Conservation (phyloP, 1,284 basidiomycete species). For the Moesziomyces aphidis region DNA sequence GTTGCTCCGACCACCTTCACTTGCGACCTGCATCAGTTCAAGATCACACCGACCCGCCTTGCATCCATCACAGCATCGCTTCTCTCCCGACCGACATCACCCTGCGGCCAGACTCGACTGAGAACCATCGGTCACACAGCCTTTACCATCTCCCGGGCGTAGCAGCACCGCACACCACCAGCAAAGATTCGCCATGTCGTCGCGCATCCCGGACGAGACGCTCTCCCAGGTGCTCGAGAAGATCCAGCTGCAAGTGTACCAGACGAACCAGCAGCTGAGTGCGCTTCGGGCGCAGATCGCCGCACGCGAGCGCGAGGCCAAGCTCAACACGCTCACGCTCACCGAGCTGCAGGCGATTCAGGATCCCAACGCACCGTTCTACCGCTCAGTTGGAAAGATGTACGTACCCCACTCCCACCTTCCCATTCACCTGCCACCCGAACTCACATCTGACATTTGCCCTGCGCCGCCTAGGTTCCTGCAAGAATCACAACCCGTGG, state of each 20-base stretch:
- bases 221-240: slow-evolving; percentile 41
- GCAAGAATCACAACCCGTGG: slow-evolving; percentile 23
- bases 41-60: too few relatives aligned
- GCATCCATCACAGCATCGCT: too few relatives aligned
- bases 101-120: too few relatives aligned
- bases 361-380: slow-evolving; percentile 27
- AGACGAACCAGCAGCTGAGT: slow-evolving; percentile 37
- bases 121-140: too few relatives aligned
- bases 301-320: slow-evolving; percentile 31
- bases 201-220: slow-evolving; percentile 35
- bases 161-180: too few relatives aligned
- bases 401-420: slow-evolving; percentile 6
- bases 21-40: too few relatives aligned
- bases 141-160: too few relatives aligned
- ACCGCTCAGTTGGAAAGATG: slow-evolving; percentile 40
- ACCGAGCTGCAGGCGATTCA: slow-evolving; percentile 29
- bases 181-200: slow-evolving; percentile 8
- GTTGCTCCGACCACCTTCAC: not conserved
- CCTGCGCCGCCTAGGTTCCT: slow-evolving; percentile 25
- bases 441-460: not conserved
- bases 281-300: slow-evolving; percentile 34
- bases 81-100: too few relatives aligned
- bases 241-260: slow-evolving; percentile 42
- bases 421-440: too few relatives aligned
- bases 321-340: slow-evolving; percentile 35